Conservation (phyloP, 2,329 filamentous ascomycete genomes). For the Dactylellina leptospora region DNA sequence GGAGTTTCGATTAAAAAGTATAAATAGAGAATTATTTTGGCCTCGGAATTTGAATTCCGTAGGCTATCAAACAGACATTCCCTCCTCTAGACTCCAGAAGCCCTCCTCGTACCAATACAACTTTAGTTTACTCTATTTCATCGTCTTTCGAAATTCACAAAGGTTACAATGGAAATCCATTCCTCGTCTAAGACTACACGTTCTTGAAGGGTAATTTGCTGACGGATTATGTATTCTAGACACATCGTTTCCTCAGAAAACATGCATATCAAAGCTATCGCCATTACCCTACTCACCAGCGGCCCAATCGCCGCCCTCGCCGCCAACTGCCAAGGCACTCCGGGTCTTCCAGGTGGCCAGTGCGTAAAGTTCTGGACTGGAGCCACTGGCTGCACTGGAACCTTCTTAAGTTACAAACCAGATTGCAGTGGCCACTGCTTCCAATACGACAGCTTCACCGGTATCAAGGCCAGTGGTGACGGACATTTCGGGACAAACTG, state of each 20-base stretch:
- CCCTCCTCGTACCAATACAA: not conserved
- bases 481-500: constrained; percentile 48
- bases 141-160: too few species aligned
- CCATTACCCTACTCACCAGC: constrained; percentile 8
- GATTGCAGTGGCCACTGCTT: constrained; percentile 45
- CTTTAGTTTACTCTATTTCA: too few species aligned
- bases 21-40: not conserved
- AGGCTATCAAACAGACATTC: not conserved
- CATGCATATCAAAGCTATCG: constrained; percentile 33
- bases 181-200: not conserved
- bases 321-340: constrained; percentile 16
- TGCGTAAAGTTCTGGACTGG: constrained; percentile 38
- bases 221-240: not conserved
- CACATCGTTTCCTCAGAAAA: not conserved
- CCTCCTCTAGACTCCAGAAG: not conserved
- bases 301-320: constrained; percentile 24
- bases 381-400: constrained; percentile 18
- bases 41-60: not conserved
- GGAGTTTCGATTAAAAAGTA: not conserved
- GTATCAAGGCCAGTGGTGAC: constrained; percentile 40
- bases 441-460: constrained; percentile 36
- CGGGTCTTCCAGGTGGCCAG: constrained; percentile 28
- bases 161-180: not conserved
- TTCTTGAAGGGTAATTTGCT: not conserved
- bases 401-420: constrained; percentile 28